Evolutionary conservation across 257 asterid species (phyloP), one percentile per base, ranked within the genome.

Genomic region (Linderniella brevidens): DNA sequence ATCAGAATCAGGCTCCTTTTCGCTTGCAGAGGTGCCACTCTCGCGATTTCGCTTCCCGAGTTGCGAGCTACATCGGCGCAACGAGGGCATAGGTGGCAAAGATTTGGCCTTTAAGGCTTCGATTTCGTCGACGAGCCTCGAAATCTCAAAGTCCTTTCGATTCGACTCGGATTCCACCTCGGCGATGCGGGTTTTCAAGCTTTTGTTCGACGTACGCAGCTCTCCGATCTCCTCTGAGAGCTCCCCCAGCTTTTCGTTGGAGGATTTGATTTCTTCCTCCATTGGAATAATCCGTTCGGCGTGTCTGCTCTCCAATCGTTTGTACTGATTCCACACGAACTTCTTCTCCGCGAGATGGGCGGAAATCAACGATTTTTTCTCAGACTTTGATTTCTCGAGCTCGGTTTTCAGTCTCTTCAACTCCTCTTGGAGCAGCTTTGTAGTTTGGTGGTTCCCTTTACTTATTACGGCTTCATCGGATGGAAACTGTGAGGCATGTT

Each of bases 291-390:
- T 59, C 61, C 72, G 68, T 57, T 58, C 55, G 13, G 49, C 63
- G 42, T 63, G 64, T 54, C 70, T 60, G 39, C 46, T 65, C 72
- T 88, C 98, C 94, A 78, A 56, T 50, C 46, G 53, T 15, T 59
- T 66, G 19, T 53, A 77, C 65, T 84, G 96, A 68, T 88, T 78
- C 95, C 95, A 84, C 18, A 75, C 58, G 47, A 84, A 88, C 1
- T 55, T 64, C 58, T 81, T 84, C 74, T 84, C 96, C 40, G 73
- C 60, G 64, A 74, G 46, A 48, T 84, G 74, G 57, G 74, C 69
- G 40, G 75, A 62, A 19, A 78, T 57, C 68, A 80, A 95, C 0
- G 66, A 35, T 25, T 48, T 53, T 45, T 77, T 78, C 50, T 80
- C 80, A 37, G 51, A 43, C 12, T 56, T 59, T 51, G 54, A 67